Evolutionary conservation across 2,329 filamentous ascomycete genomes (phyloP), one percentile per base, ranked within the genome.

Genomic region (Stemphylium vesicarium): DNA sequence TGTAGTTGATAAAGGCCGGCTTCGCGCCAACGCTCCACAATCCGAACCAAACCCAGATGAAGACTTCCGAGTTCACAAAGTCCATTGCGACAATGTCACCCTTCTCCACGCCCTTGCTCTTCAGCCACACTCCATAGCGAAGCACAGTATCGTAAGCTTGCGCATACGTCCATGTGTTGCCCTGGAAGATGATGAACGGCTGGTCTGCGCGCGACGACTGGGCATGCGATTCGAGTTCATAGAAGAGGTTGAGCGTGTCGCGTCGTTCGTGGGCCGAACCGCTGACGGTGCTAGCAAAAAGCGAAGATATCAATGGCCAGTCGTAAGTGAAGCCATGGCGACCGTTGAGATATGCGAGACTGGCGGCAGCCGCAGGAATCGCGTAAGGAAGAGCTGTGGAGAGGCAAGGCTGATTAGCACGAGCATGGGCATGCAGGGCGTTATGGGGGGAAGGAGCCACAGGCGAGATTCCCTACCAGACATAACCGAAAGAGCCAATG

Each of bases 291-390:
- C 82, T 75, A 26, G 80, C 80, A 11, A 85, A 33, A 35, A 85
- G 74, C 47, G 82, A 81, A 31, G 78, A 80, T n/a, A 94, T 66
- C 13, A 92, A 72, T 7, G 76, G 71, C 38, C 80, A 73, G 70
- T 93, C 90, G 64, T 88, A 84, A 35, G 77, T 71, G 42, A 92
- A 63, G 64, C 88, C 84, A 65, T 84, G 85, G 74, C 88, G 90
- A 42, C 84, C 90, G 69, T 92, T 84, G 36, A 90, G 77, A 60
- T 91, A 90, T 13, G 82, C 81, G 40, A 84, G 80, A 7, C 77
- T 73, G 20, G 78, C 78, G 6, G 69, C 66, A 3, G 72, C 70
- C n/a, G 69, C 72, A 7, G 73, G 69, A 20, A 75, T 31, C 16
- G 68, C 63, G 48, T 64, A 57, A 12, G 70, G 65, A 33, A 74